Evolutionary conservation across 139 green algal genomes (phyloP), one percentile per base, ranked within the genome.

Genomic region (Dunaliella sp.): DNA sequence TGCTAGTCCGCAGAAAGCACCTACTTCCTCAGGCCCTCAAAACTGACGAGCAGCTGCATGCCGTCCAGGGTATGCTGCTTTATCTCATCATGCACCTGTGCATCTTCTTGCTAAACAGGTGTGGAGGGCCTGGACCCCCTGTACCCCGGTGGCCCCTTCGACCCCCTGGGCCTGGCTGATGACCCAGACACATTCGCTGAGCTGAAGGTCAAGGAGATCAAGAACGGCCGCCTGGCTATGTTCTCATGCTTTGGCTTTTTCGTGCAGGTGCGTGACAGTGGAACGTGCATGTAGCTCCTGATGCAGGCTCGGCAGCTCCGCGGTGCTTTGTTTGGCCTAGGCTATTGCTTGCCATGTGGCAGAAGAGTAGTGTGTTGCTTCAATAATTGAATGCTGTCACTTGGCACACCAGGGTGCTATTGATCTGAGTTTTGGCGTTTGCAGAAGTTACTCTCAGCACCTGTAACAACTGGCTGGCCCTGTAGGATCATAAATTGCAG

Each of bases 141-240:
- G 82, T 91, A 95, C 81, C 80, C 79, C 28, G 93, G 93, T 87
- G 93, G 90, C 82, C 65, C 87, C 89, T 97, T 97, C 85, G 96
- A 98, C 95, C 96, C 96, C 88, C 91, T 98, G 87, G 95, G 95
- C 84, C 94, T 98, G 88, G 96, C 96, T 93, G 96, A 98, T 91
- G 96, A 98, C 95, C 96, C 96, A 83, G 95, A 97, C 89, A 94
- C 95, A 88, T 93, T 98, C 72, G 93, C 95, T 83, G 95, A 97
- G 93, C 94, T 97, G 48, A 94, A 94, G 88, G 90, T 95, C 7
- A 93, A 93, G 90, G 90, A 93, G 86, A 88, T 93, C 87, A 91
- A 91, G 90, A 93, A 89, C 82, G 87, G 84, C 38, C 86, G 86
- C 81, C 81, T 88, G 32, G 86, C 85, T 37, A 88, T 88, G 85